A percentile compares a stretch with the other conserved stretches of the same genome.
phyloP scores from a whole-genome alignment of 768 basidiomycete genomes.

The Calocybe cyanea region DNA sequence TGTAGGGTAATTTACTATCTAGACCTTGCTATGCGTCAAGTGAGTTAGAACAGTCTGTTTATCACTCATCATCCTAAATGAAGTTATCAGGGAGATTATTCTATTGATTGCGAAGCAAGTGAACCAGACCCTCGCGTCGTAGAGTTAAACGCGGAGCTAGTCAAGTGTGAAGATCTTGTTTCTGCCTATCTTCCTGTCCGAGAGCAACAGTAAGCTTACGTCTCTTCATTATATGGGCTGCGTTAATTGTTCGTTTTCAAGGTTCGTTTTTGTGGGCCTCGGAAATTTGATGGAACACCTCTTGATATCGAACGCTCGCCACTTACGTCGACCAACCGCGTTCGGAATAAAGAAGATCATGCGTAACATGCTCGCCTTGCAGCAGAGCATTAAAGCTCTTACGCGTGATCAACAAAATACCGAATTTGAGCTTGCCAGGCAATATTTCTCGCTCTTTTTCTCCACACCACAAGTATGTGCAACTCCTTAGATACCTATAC shows the following conservation, averaged over 20 bases:
- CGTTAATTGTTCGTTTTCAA: slow-evolving; percentile 25
- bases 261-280: slow-evolving; percentile 86
- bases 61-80: slow-evolving; percentile 11
- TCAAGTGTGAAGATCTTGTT: slow-evolving; percentile 69
- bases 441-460: slow-evolving; percentile 79
- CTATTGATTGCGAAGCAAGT: slow-evolving; percentile 74
- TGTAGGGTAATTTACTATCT: slow-evolving; percentile 82
- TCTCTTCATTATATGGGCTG: neutral
- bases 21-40: slow-evolving; percentile 73
- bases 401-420: slow-evolving; percentile 55
- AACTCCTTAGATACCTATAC: no score
- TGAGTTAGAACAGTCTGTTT: slow-evolving; percentile 28
- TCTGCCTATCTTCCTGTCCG: slow-evolving; percentile 55
- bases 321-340: slow-evolving; percentile 63
- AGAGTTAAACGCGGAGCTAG: slow-evolving; percentile 80
- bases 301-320: slow-evolving; percentile 69
- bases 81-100: slow-evolving; percentile 71
- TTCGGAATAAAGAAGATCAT: slow-evolving; percentile 84
- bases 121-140: slow-evolving; percentile 89
- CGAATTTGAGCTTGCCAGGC: slow-evolving; percentile 72
- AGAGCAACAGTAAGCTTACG: slow-evolving; percentile 60
- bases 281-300: slow-evolving; percentile 82
- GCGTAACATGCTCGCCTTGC: slow-evolving; percentile 86
- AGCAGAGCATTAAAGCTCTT: slow-evolving; percentile 84
- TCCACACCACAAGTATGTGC: slow-evolving; percentile 65